Conservation (phyloP, 352 stramenopile species). For the Pythium utonaiense region DNA sequence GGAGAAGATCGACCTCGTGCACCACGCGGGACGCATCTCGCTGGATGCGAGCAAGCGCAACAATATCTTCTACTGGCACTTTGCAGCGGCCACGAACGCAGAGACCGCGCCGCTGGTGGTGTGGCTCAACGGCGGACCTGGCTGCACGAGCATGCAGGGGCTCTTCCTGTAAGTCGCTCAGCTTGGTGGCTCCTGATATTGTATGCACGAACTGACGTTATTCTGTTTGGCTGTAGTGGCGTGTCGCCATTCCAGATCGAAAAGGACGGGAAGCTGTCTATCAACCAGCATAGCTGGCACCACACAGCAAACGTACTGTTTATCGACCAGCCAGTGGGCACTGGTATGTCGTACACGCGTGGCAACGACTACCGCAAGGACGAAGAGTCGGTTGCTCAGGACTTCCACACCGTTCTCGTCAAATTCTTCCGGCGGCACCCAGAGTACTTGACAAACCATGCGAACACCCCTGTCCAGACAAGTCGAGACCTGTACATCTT, state of each 20-base stretch:
- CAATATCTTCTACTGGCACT: slow-evolving; percentile 82
- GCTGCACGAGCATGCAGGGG: slow-evolving; percentile 80
- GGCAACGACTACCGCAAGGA: slow-evolving; percentile 50
- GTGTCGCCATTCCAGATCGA: slow-evolving; percentile 70
- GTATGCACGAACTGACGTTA: too few relatives aligned
- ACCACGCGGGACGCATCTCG: slow-evolving; percentile 62
- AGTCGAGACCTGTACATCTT: slow-evolving; percentile 92
- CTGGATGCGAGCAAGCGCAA: slow-evolving; percentile 47
- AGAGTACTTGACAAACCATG: slow-evolving; percentile 52
- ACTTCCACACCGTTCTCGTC: slow-evolving; percentile 94
- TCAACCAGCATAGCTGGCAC: slow-evolving; percentile 78
- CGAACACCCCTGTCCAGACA: slow-evolving; percentile 31
- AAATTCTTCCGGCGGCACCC: slow-evolving; percentile 90
- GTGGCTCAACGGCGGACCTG: slow-evolving; percentile 78
- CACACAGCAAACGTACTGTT: slow-evolving; percentile 77
- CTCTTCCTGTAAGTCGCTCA: slow-evolving; percentile 52
- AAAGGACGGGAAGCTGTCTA: slow-evolving; percentile 41
- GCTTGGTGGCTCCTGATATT: background rate
- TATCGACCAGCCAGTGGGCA: slow-evolving; percentile 79
- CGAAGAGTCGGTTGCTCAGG: slow-evolving; percentile 44
- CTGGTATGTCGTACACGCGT: slow-evolving; percentile 66
- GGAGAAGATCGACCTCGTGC: slow-evolving; percentile 43
- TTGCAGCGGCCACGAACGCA: slow-evolving; percentile 40
- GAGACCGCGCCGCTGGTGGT: slow-evolving; percentile 61
- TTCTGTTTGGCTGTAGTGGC: slow-evolving; percentile 26